Conservation (phyloP, 805 yeast genomes). For the Starmerella floricola region DNA sequence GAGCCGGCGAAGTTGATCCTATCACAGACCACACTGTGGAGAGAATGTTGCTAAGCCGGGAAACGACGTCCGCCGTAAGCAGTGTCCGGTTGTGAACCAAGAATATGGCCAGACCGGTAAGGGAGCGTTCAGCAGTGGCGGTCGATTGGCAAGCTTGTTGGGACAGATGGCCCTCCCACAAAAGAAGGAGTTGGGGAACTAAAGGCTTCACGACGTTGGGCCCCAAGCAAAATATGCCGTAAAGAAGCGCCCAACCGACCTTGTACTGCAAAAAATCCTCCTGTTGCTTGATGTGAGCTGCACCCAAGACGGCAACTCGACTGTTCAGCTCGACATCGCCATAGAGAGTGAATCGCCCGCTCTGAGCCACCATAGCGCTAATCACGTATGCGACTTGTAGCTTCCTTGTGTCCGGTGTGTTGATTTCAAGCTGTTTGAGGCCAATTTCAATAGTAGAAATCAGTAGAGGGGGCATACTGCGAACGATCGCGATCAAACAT, state of each 20-base stretch:
- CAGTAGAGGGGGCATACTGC: conserved; percentile 15
- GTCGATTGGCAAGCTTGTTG: conserved; percentile 26
- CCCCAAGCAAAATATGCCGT: conserved; percentile 54
- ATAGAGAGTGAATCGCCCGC: conserved; percentile 12
- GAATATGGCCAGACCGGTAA: conserved; percentile 46
- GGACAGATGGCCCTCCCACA: conserved; percentile 53
- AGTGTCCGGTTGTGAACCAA: conserved; percentile 30
- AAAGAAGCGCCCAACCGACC: conserved; percentile 48
- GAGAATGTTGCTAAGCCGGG: conserved; percentile 39
- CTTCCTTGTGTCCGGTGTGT: background rate
- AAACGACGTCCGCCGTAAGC: conserved; percentile 35
- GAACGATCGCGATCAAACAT: conserved; percentile 11
- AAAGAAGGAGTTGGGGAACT: conserved; percentile 43
- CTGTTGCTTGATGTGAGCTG: conserved; percentile 4
- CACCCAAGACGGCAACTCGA: conserved; percentile 9
- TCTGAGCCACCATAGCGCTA: conserved; percentile 14
- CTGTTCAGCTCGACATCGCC: conserved; percentile 18
- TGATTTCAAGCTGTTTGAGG: conserved; percentile 16
- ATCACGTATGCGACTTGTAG: conserved; percentile 15
- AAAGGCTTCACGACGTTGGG: conserved; percentile 43
- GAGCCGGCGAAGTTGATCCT: conserved; percentile 16
- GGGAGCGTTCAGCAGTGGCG: conserved; percentile 32
- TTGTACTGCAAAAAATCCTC: conserved; percentile 9
- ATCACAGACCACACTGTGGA: conserved; percentile 31
- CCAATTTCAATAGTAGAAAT: conserved; percentile 12